phyloP scores from a whole-genome alignment of 352 stramenopile species.

The Globisporangium polare region DNA sequence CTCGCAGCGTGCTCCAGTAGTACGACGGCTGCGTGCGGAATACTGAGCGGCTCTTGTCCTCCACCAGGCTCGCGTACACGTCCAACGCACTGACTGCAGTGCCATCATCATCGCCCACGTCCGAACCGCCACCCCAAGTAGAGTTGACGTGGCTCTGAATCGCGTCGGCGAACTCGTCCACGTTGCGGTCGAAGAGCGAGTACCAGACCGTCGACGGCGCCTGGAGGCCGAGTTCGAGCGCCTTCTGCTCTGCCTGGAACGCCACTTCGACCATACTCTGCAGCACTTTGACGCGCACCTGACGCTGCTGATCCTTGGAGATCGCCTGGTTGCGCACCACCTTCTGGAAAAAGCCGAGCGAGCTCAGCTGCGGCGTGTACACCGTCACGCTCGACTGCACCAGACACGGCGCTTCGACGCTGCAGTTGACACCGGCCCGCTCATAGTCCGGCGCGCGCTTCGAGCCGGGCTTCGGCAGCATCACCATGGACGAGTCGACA shows the following conservation, averaged over 20 bases:
- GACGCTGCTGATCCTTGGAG: conserved; percentile 17
- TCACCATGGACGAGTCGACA: conserved; percentile 18
- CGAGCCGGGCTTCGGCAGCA: not conserved
- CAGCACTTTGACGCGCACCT: conserved; percentile 27
- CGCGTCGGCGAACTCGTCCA: conserved; percentile 54
- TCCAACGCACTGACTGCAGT: conserved; percentile 14
- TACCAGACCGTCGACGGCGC: conserved; percentile 63
- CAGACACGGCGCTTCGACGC: conserved; percentile 22
- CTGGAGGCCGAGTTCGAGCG: conserved; percentile 39
- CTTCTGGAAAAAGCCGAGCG: conserved; percentile 20
- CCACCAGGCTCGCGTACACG: conserved; percentile 33
- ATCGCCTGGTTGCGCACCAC: conserved; percentile 17
- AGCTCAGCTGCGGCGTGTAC: conserved; percentile 42
- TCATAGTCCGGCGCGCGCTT: not conserved
- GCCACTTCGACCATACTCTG: conserved; percentile 29
- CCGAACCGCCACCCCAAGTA: conserved; percentile 17
- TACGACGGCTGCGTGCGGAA: conserved; percentile 37
- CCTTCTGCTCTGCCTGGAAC: conserved; percentile 39
- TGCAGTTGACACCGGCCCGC: conserved; percentile 17
- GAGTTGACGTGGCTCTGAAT: conserved; percentile 41
- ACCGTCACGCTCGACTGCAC: conserved; percentile 58
- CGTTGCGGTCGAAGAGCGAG: conserved; percentile 39
- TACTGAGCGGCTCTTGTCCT: conserved; percentile 18
- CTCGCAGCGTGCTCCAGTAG: conserved; percentile 31
- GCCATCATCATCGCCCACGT: not conserved